Evolutionary conservation across 1,139 yeast genomes (phyloP).

Genomic region (Hansenula lynferdii): DNA sequence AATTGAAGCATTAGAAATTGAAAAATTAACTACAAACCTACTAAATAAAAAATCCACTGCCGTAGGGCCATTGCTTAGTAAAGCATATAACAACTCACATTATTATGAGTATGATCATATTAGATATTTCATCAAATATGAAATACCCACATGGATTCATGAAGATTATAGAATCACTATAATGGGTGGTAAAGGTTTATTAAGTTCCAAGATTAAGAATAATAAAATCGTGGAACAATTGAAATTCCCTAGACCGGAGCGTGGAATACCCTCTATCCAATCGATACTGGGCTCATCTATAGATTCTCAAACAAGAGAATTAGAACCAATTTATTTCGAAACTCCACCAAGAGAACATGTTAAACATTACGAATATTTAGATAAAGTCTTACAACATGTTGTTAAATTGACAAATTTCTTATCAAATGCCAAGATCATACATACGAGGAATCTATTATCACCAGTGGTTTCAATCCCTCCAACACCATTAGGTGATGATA

Average conservation of each 20-base stretch:
- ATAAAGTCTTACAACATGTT: conserved; percentile 4
- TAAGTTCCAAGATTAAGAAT: neutral
- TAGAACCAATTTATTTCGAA: too few relatives aligned
- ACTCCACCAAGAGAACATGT: neutral
- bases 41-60: neutral
- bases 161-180: neutral
- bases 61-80: neutral
- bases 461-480: conserved; percentile 16
- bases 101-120: neutral
- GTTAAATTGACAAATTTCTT: conserved; percentile 15
- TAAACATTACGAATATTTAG: neutral
- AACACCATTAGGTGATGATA: conserved; percentile 17
- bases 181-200: neutral
- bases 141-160: neutral
- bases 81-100: neutral
- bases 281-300: too few relatives aligned
- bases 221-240: neutral
- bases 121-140: neutral
- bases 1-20: neutral
- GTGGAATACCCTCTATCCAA: neutral
- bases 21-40: neutral
- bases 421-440: conserved; percentile 6
- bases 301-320: too few relatives aligned
- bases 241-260: neutral
- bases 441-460: conserved; percentile 13